Conservation (phyloP, 352 stramenopile genomes). For the Pythium chondricola region DNA sequence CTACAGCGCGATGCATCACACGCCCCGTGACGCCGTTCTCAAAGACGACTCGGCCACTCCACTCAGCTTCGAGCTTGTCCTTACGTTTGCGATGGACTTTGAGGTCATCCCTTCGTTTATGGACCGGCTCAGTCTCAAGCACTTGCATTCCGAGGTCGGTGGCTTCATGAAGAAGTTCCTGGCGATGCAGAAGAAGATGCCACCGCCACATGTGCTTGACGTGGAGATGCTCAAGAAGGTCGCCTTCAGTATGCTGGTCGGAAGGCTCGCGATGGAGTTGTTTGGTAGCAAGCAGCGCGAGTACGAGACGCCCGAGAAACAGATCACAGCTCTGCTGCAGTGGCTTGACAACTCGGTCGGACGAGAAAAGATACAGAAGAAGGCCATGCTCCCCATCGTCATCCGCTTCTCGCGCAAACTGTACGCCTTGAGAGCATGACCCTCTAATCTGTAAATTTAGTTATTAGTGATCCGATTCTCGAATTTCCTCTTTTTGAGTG, state of each 20-base stretch:
- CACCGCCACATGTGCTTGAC: constrained; percentile 32
- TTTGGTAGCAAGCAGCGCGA: constrained; percentile 51
- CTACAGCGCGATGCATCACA: constrained; percentile 51
- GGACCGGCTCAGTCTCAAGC: constrained; percentile 69
- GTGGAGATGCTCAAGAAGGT: constrained; percentile 67
- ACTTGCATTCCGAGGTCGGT: constrained; percentile 54
- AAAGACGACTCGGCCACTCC: constrained; percentile 45
- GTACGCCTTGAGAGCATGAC: constrained; percentile 27
- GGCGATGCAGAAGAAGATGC: constrained; percentile 44
- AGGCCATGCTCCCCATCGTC: constrained; percentile 51
- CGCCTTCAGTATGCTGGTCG: constrained; percentile 57
- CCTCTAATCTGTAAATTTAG: too few species aligned
- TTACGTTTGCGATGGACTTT: constrained; percentile 76
- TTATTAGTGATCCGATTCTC: too few species aligned
- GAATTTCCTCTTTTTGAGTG: too few species aligned
- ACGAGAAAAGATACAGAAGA: constrained; percentile 63
- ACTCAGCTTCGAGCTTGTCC: constrained; percentile 54
- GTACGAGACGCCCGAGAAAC: constrained; percentile 66
- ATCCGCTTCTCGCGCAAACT: constrained; percentile 74
- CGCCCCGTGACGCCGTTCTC: constrained; percentile 12
- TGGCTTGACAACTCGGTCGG: constrained; percentile 73
- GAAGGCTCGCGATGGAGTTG: constrained; percentile 59
- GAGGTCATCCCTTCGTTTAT: constrained; percentile 78
- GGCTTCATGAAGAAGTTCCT: constrained; percentile 61
- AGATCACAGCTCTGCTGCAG: constrained; percentile 66